Evolutionary conservation across 345 rosid genomes (phyloP).

Genomic region (Lepidium sativum): DNA sequence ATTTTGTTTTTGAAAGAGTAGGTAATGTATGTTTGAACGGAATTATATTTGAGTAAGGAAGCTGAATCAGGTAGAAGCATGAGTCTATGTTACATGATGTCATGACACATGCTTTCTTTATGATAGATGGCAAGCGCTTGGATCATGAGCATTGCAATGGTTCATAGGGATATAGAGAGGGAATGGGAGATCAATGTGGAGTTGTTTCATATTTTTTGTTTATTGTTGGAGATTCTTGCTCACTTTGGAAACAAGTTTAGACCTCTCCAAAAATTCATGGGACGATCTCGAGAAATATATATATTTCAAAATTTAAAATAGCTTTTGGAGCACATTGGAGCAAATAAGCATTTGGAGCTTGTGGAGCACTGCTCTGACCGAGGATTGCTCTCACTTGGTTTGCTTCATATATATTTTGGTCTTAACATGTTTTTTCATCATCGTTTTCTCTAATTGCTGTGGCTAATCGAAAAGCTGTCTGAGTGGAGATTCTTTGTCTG

Average conservation of each 20-base stretch:
- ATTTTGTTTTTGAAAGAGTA: not conserved
- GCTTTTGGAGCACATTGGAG: slow-evolving; percentile 89
- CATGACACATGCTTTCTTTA: slow-evolving; percentile 92
- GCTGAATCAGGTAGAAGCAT: slow-evolving; percentile 51
- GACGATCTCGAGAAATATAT: slow-evolving; percentile 51
- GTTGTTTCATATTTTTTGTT: slow-evolving; percentile 47
- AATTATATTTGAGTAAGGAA: slow-evolving; percentile 23
- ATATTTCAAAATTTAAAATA: slow-evolving; percentile 49
- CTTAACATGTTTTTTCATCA: slow-evolving; percentile 27
- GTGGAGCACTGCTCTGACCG: slow-evolving; percentile 84
- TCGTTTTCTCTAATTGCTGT: slow-evolving; percentile 26
- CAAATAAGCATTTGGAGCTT: slow-evolving; percentile 76
- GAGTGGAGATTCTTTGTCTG: slow-evolving; percentile 22
- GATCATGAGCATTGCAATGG: slow-evolving; percentile 90
- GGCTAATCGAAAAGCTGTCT: slow-evolving; percentile 24
- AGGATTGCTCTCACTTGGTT: slow-evolving; percentile 95
- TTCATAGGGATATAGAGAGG: slow-evolving; percentile 88
- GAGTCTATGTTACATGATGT: slow-evolving; percentile 52
- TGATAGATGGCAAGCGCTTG: slow-evolving; percentile 98
- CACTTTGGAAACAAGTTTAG: slow-evolving; percentile 52
- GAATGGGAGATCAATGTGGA: slow-evolving; percentile 83
- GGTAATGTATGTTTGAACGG: not conserved
- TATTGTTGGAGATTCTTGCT: slow-evolving; percentile 71
- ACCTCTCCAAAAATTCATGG: slow-evolving; percentile 47
- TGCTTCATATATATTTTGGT: slow-evolving; percentile 48